Evolutionary conservation across 306 rosid genomes (phyloP), one percentile per base, ranked within the genome.

Genomic region (Betula pendula): DNA sequence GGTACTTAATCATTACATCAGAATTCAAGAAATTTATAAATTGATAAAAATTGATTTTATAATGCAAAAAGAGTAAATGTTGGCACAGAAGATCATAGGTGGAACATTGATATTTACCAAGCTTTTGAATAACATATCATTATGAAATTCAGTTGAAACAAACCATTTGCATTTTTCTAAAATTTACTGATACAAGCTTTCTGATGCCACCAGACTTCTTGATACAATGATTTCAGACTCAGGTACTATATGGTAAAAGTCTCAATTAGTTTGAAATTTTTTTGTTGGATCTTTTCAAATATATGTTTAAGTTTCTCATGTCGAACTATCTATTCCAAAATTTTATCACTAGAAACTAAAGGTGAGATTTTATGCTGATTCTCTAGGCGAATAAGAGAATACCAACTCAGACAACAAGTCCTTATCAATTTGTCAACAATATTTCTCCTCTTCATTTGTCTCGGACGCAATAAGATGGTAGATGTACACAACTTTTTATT

Each of bases 401-500:
- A 91, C 85, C 56, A 76, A 44, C 47, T 89, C 84, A 6, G 97
- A 91, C 29, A 89, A 12, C 31, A 78, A 74, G 71, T 83, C 86
- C 78, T 91, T 91, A 78, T 78, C 80, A 16, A 77, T 86, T 77
- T 91, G 88, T 24, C 88, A 56, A 19, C 65, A 2, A 56, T 82
- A 80, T 47, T 89, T 91, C 0, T 80, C 70, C 68, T 81, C 88
- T 60, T 91, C 97, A 73, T 63, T 83, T 56, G 97, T 76, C 68
- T 92, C 90, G 0, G 77, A 72, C 1, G 91, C 76, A 47, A 91
- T 82, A 9, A 91, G 87, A 59, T 84, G 91, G 78, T 91, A 91
- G 7, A 84, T 77, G 56, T 76, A 80, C 15, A 91, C 97, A 43
- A 81, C 5, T 49, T 80, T 86, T 62, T 77, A 68, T 84, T 91